Percentiles rank a stretch among this genome's conserved stretches.
These are phyloP conservation scores for Populus trichocarpa DNA, from an alignment of 441 rosid genomes.

Conservation along the genomic window DNA sequence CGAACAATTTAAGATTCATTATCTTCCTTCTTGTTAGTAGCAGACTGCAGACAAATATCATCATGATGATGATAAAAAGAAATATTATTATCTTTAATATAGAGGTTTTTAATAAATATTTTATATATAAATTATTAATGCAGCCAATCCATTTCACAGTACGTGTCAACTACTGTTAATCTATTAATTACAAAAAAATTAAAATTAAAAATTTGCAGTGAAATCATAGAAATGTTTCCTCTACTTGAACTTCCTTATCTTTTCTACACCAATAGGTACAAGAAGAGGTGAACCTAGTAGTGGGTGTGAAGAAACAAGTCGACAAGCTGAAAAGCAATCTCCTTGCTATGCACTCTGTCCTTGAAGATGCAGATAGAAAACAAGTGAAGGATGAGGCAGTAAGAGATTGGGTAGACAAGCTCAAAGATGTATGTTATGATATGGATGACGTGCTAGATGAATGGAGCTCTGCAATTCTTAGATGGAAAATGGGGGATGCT, in stretches of 20 bases:
- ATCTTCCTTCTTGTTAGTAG: no score
- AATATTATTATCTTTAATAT: no score
- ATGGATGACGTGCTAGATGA: slow-evolving; percentile 2
- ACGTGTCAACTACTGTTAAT: neutral
- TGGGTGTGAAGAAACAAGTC: neutral
- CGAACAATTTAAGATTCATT: no score
- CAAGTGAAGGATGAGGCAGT: neutral
- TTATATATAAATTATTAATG: no score
- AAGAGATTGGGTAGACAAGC: neutral
- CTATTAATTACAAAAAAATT: no score
- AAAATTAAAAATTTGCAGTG: neutral
- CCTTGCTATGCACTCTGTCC: neutral
- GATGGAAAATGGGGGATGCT: neutral
- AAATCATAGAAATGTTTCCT: no score
- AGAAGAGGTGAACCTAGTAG: neutral
- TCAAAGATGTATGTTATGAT: slow-evolving; percentile 3
- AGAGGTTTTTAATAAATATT: no score
- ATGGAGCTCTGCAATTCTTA: neutral
- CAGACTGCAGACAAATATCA: no score
- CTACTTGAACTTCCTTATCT: neutral
- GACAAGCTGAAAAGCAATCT: neutral
- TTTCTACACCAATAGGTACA: neutral
- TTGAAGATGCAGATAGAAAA: slow-evolving; percentile 6
- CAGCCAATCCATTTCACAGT: no score
- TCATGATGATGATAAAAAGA: no score